A percentile compares a stretch with the other conserved stretches of the same genome.
These are phyloP conservation scores for Protomyces gravidus DNA, from an alignment of 1,139 yeast genomes.

Conservation along the genomic window DNA sequence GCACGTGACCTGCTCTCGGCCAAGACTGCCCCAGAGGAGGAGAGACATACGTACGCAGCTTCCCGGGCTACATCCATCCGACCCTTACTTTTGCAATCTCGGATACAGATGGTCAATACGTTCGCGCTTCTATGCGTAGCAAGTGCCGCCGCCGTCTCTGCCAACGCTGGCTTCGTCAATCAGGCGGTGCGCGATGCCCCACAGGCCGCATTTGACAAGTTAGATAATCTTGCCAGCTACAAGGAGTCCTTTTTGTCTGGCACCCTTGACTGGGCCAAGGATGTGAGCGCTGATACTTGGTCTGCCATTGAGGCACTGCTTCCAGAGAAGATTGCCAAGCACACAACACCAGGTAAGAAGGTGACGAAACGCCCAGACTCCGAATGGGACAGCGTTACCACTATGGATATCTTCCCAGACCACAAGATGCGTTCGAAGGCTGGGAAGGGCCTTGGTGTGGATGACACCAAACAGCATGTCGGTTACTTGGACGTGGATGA, in stretches of 20 bases:
- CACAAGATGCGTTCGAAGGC: constrained; percentile 62
- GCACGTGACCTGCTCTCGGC: too few species aligned
- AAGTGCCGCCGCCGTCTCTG: neutral
- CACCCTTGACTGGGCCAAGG: constrained; percentile 20
- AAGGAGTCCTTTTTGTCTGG: constrained; percentile 10
- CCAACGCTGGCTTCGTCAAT: neutral
- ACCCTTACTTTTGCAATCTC: too few species aligned
- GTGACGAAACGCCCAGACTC: constrained; percentile 16
- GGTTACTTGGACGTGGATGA: constrained; percentile 84
- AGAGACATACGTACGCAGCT: too few species aligned
- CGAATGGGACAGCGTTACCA: constrained; percentile 25
- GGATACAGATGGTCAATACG: neutral
- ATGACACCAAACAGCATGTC: constrained; percentile 58
- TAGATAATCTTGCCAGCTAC: neutral
- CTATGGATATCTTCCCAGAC: constrained; percentile 31
- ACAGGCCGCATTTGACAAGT: neutral
- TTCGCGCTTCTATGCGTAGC: neutral
- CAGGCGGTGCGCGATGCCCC: neutral
- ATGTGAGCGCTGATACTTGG: constrained; percentile 19
- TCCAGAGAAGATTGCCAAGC: constrained; percentile 32
- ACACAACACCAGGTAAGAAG: constrained; percentile 4
- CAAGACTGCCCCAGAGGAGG: too few species aligned
- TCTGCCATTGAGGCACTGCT: constrained; percentile 17
- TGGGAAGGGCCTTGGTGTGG: constrained; percentile 56
- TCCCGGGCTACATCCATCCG: too few species aligned